Conservation (phyloP, 139 green algal species). For the Coelastrella sp. region DNA sequence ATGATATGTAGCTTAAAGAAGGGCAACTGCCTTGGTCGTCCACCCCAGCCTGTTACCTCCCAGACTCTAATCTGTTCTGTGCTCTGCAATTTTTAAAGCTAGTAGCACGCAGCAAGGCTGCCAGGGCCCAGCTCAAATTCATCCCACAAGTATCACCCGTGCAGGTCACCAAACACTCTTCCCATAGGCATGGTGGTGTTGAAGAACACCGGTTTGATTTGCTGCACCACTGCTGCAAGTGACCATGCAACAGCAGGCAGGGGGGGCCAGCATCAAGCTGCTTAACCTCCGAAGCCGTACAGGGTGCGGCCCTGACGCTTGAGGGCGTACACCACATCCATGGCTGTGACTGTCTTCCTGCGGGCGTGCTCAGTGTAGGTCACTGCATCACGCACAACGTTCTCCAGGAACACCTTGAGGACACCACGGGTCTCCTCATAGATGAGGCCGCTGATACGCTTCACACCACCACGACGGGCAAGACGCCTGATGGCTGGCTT, state of each 20-base stretch:
- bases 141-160: no score
- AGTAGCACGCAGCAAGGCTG: no score
- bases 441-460: conserved; percentile 91
- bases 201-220: neutral
- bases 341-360: conserved; percentile 81
- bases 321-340: conserved; percentile 97
- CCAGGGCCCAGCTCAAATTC: no score
- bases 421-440: conserved; percentile 82
- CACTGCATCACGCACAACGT: no score
- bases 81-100: no score
- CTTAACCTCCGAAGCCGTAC: conserved; percentile 96
- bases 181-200: neutral
- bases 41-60: no score
- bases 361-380: no score
- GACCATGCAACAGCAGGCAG: neutral
- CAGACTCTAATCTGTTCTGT: no score
- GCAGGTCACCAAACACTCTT: neutral
- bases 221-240: neutral
- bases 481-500: conserved; percentile 88
- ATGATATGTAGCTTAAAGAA: no score
- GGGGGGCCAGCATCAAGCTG: neutral
- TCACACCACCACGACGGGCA: conserved; percentile 86
- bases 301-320: conserved; percentile 97
- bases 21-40: no score
- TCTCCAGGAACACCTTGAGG: no score